Conservation (phyloP, 768 basidiomycete genomes). For the Agaricus subrufescens region DNA sequence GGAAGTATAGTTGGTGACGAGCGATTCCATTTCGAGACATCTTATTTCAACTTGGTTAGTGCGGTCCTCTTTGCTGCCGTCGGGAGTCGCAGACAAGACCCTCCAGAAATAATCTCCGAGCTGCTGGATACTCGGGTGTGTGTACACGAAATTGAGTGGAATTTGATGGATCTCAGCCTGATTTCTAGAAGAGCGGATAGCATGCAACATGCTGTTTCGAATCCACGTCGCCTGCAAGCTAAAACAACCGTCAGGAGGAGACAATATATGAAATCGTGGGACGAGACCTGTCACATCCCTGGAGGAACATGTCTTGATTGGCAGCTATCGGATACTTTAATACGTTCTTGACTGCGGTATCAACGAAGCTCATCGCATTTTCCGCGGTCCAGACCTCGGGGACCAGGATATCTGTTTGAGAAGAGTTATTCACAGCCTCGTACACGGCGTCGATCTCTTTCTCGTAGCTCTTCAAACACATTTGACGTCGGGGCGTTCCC, state of each 20-base stretch:
- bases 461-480: constrained; percentile 32
- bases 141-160: constrained; percentile 30
- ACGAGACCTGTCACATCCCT: constrained; percentile 35
- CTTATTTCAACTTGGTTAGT: neutral
- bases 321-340: constrained; percentile 21
- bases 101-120: neutral
- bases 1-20: neutral
- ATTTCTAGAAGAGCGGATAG: constrained; percentile 19
- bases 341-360: constrained; percentile 25
- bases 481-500: constrained; percentile 29
- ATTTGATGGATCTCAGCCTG: constrained; percentile 14
- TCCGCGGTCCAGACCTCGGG: constrained; percentile 21
- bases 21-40: neutral
- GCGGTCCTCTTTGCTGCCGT: neutral
- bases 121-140: constrained; percentile 26
- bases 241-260: neutral
- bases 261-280: neutral
- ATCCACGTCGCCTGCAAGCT: constrained; percentile 39
- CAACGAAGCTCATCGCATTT: neutral
- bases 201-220: constrained; percentile 31
- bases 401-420: constrained; percentile 20
- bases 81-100: neutral
- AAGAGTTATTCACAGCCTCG: constrained; percentile 23
- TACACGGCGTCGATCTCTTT: constrained; percentile 36
- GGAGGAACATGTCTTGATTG: constrained; percentile 32